Evolutionary conservation across 2,329 filamentous ascomycete species (phyloP).

Genomic region (Penicillium sp.): DNA sequence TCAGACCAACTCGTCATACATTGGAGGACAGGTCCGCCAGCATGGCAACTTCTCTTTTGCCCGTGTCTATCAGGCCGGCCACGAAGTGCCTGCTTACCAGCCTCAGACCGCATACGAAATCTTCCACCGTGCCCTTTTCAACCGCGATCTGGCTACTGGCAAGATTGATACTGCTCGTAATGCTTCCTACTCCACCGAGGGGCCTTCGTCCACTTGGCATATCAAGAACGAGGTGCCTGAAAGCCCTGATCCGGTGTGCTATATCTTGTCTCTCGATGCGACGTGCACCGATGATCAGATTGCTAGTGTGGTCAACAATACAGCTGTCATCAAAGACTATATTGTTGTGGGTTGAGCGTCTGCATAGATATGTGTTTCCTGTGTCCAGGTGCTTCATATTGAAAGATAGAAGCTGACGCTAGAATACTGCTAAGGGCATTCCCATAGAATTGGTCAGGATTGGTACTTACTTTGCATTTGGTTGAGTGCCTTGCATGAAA

Average conservation of each 20-base stretch:
- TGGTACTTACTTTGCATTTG: not conserved
- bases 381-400: not conserved
- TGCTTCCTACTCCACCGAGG: constrained; percentile 41
- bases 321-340: constrained; percentile 49
- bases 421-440: not conserved
- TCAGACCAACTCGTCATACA: constrained; percentile 42
- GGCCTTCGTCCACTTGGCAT: constrained; percentile 41
- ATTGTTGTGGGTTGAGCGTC: constrained; percentile 37
- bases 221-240: constrained; percentile 49
- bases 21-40: constrained; percentile 50
- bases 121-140: constrained; percentile 54
- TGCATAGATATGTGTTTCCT: not conserved
- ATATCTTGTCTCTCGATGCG: constrained; percentile 38
- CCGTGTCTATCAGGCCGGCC: constrained; percentile 50
- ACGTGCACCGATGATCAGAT: constrained; percentile 50
- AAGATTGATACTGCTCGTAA: constrained; percentile 39
- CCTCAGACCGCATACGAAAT: constrained; percentile 56
- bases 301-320: constrained; percentile 44
- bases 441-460: not conserved
- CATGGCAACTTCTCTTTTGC: constrained; percentile 52
- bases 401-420: not conserved
- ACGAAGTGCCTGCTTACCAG: constrained; percentile 55
- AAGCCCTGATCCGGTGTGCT: constrained; percentile 45
- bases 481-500: not conserved
- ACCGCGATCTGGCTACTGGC: constrained; percentile 58